These are phyloP conservation scores for Scytalidium sp. DNA, from an alignment of 2,329 filamentous ascomycete genomes.

Conservation along the genomic window DNA sequence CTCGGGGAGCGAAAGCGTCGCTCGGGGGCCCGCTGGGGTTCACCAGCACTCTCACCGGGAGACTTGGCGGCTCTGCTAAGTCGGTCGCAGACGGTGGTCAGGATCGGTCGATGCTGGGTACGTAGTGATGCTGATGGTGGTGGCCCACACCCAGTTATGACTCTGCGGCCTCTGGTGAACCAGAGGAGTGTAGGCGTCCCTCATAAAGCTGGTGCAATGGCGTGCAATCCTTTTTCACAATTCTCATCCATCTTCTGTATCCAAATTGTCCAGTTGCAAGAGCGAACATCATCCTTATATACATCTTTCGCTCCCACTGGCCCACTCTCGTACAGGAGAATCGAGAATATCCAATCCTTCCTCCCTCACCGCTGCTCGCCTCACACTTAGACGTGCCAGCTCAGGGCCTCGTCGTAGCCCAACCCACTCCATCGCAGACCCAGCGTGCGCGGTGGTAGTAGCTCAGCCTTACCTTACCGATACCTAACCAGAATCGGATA, in stretches of 20 bases:
- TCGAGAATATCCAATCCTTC: slow-evolving; percentile 12
- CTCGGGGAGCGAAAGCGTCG: too few relatives aligned
- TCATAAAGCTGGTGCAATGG: background rate
- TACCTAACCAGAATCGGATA: background rate
- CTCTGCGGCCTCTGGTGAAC: background rate
- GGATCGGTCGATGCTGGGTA: background rate
- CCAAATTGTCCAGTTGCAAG: too few relatives aligned
- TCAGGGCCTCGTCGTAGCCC: background rate
- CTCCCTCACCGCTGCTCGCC: slow-evolving; percentile 6
- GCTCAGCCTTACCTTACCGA: slow-evolving; percentile 8
- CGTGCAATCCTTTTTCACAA: slow-evolving; percentile 11
- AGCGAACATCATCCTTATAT: too few relatives aligned
- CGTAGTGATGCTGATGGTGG: background rate
- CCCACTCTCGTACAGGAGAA: slow-evolving; percentile 6
- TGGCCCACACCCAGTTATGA: background rate
- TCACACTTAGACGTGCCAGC: background rate
- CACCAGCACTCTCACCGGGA: too few relatives aligned
- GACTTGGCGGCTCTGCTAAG: too few relatives aligned
- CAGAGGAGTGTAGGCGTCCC: background rate
- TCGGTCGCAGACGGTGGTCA: too few relatives aligned
- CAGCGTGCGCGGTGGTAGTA: background rate
- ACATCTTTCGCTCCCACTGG: slow-evolving; percentile 3
- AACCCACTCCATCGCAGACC: background rate
- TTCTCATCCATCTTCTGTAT: too few relatives aligned
- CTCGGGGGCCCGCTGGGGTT: too few relatives aligned